Percentiles rank a stretch among this genome's conserved stretches.
Conservation (phyloP, 306 rosid genomes). For the Glycine soja region DNA sequence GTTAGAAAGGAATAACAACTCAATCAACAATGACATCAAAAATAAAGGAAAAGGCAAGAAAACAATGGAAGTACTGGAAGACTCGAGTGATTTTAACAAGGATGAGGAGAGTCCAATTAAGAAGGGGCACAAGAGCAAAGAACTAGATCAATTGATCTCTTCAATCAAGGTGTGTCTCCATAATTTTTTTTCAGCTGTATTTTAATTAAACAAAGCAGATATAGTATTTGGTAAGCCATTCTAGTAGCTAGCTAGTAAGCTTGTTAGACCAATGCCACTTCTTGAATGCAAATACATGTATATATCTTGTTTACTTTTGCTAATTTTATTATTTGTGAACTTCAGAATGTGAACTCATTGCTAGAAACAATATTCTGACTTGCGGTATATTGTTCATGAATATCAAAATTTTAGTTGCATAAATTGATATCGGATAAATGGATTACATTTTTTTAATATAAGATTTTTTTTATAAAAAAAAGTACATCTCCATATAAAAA, state of each 20-base stretch:
- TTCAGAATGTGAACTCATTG: background rate
- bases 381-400: background rate
- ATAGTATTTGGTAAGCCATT: too few species aligned
- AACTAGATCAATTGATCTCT: slow-evolving; percentile 22
- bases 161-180: slow-evolving; percentile 37
- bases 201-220: too few species aligned
- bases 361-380: background rate
- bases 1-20: background rate
- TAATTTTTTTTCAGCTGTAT: background rate
- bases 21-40: background rate
- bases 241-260: too few species aligned
- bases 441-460: background rate
- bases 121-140: slow-evolving; percentile 5
- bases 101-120: background rate
- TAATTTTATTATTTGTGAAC: background rate
- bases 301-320: background rate
- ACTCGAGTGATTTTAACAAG: background rate
- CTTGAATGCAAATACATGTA: background rate
- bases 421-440: background rate
- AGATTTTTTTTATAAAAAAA: background rate
- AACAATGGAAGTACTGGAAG: background rate
- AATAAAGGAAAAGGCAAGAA: slow-evolving; percentile 41
- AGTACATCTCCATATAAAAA: background rate
- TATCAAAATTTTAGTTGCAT: background rate
- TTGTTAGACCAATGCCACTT: background rate